Evolutionary conservation across 2,329 filamentous ascomycete species (phyloP).

Genomic region (Fusarium sp.): DNA sequence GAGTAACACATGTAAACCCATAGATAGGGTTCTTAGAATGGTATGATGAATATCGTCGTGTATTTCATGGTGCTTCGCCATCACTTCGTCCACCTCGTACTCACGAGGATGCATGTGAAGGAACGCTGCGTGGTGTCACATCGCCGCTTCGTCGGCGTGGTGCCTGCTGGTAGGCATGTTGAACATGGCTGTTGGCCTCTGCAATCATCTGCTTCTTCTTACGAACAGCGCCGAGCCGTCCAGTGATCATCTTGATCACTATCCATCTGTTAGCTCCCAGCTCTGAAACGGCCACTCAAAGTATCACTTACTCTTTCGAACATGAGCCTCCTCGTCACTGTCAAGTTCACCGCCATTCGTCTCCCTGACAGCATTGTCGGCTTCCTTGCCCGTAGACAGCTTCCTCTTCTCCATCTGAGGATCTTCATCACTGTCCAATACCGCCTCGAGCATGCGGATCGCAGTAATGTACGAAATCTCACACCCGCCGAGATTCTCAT

Average conservation of each 20-base stretch:
- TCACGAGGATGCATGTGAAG: slow-evolving; percentile 56
- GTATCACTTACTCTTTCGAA: slow-evolving; percentile 73
- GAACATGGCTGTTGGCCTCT: slow-evolving; percentile 62
- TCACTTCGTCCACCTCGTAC: slow-evolving; percentile 1
- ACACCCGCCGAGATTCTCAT: slow-evolving; percentile 86
- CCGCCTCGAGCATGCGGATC: slow-evolving; percentile 93
- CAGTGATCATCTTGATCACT: slow-evolving; percentile 73
- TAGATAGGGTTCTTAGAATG: slow-evolving; percentile 31
- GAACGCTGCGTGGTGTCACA: slow-evolving; percentile 64
- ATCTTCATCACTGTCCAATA: slow-evolving; percentile 84
- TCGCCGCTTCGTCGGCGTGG: slow-evolving; percentile 65
- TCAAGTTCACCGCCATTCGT: slow-evolving; percentile 63
- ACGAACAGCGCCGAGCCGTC: slow-evolving; percentile 65
- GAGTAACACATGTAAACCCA: slow-evolving; percentile 37
- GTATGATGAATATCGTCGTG: slow-evolving; percentile 33
- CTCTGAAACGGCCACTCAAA: not conserved
- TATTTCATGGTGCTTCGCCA: slow-evolving; percentile 23
- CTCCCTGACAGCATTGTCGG: slow-evolving; percentile 49
- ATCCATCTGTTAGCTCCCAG: slow-evolving; percentile 34
- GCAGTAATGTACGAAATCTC: slow-evolving; percentile 94
- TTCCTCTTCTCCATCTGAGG: slow-evolving; percentile 44
- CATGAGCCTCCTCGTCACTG: slow-evolving; percentile 76
- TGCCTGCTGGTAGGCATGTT: slow-evolving; percentile 55
- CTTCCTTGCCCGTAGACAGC: slow-evolving; percentile 52
- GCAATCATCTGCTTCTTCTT: slow-evolving; percentile 72